These are phyloP conservation scores for Boletus sp. DNA, from an alignment of 768 basidiomycete genomes.

Conservation along the genomic window DNA sequence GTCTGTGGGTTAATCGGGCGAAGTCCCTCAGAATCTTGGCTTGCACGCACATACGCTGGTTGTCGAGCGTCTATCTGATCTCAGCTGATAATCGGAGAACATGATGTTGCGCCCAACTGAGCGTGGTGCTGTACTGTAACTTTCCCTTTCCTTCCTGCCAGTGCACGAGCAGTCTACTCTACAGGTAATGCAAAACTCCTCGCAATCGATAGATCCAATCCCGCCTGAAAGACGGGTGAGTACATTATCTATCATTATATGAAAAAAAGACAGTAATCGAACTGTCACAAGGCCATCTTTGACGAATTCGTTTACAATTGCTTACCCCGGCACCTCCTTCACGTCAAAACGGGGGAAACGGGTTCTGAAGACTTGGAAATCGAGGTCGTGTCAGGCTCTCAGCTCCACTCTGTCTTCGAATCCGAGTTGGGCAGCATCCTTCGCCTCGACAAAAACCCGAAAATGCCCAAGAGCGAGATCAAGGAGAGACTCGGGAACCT, in stretches of 20 bases:
- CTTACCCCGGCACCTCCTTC: slow-evolving; percentile 10
- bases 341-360: neutral
- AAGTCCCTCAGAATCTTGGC: no score
- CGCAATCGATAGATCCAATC: neutral
- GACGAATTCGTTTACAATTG: slow-evolving; percentile 15
- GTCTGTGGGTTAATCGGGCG: no score
- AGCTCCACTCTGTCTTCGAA: slow-evolving; percentile 5
- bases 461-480: neutral
- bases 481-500: neutral
- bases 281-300: slow-evolving; percentile 4
- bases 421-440: slow-evolving; percentile 2
- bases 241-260: neutral
- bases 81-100: neutral
- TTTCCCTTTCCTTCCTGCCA: neutral
- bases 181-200: neutral
- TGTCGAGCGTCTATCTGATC: neutral
- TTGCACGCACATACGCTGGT: no score
- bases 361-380: slow-evolving; percentile 1
- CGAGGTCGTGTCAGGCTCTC: slow-evolving; percentile 4
- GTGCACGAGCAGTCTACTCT: neutral
- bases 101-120: no score
- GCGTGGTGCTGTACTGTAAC: neutral
- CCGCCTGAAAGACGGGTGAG: slow-evolving; percentile 13
- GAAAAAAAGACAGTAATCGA: neutral
- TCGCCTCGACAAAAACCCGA: slow-evolving; percentile 1